phyloP scores from a whole-genome alignment of 768 basidiomycete species.

The Dioszegia hungarica region DNA sequence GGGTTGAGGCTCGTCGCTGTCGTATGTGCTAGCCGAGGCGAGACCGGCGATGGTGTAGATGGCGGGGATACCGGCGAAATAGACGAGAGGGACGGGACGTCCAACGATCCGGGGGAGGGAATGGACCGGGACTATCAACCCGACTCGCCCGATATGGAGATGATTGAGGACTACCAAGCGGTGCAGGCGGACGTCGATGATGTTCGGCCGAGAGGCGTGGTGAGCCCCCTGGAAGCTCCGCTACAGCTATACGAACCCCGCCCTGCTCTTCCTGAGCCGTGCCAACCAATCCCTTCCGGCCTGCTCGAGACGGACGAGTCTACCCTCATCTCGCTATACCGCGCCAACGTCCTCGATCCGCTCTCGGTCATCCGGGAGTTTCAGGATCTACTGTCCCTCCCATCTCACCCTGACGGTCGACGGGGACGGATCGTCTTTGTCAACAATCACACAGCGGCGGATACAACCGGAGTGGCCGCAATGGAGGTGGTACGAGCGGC shows the following conservation, averaged over 20 bases:
- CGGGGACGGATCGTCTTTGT: constrained; percentile 32
- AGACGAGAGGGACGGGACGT: neutral
- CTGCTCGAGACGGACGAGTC: constrained; percentile 19
- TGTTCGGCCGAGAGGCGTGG: neutral
- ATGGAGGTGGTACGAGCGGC: constrained; percentile 18
- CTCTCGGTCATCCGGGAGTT: constrained; percentile 31
- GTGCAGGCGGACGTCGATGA: neutral
- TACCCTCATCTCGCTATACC: constrained; percentile 25
- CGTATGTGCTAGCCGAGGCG: constrained; percentile 18
- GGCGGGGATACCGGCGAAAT: neutral
- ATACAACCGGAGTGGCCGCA: neutral
- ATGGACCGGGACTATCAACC: neutral
- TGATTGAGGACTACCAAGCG: neutral
- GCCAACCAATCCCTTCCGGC: neutral
- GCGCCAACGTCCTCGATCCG: constrained; percentile 34
- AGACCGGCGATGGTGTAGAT: neutral
- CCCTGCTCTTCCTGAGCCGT: too few species aligned
- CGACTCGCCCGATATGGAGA: constrained; percentile 1
- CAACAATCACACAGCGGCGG: constrained; percentile 9
- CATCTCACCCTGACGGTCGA: neutral
- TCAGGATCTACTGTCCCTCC: constrained; percentile 15
- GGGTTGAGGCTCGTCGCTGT: constrained; percentile 22
- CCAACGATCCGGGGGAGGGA: neutral
- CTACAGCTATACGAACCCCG: too few species aligned
- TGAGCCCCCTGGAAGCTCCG: too few species aligned